These are phyloP conservation scores for Neurospora crassa DNA, from an alignment of 2,329 filamentous ascomycete species.

Conservation along the genomic window DNA sequence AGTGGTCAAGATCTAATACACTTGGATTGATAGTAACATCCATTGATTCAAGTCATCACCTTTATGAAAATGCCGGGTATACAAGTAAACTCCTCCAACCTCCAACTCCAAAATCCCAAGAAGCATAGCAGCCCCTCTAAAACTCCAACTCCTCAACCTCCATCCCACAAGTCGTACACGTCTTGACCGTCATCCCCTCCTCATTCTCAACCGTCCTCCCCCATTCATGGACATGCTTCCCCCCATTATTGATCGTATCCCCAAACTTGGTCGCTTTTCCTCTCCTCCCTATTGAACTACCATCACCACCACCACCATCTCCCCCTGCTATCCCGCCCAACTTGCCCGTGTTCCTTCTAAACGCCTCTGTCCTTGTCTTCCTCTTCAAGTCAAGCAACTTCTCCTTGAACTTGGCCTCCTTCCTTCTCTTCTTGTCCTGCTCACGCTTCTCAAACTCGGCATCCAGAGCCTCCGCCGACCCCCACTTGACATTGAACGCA, in stretches of 20 bases:
- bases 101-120: neutral
- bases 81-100: neutral
- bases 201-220: constrained; percentile 58
- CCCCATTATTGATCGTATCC: constrained; percentile 57
- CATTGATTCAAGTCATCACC: neutral
- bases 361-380: constrained; percentile 84
- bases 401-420: constrained; percentile 84
- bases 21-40: neutral
- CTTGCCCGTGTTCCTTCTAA: constrained; percentile 57
- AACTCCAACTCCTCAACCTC: constrained; percentile 70
- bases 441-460: constrained; percentile 78
- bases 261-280: constrained; percentile 56
- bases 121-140: constrained; percentile 20
- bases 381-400: constrained; percentile 88
- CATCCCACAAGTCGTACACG: constrained; percentile 65
- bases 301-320: constrained; percentile 11
- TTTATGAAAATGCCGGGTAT: neutral
- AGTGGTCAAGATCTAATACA: neutral
- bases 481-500: constrained; percentile 86
- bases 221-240: constrained; percentile 86
- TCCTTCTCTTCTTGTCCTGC: constrained; percentile 69
- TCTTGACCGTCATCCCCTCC: constrained; percentile 71
- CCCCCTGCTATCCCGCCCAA: constrained; percentile 22
- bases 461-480: constrained; percentile 73
- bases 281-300: constrained; percentile 4